phyloP scores from a whole-genome alignment of 495 filamentous ascomycete genomes.

The Neurospora sp. region DNA sequence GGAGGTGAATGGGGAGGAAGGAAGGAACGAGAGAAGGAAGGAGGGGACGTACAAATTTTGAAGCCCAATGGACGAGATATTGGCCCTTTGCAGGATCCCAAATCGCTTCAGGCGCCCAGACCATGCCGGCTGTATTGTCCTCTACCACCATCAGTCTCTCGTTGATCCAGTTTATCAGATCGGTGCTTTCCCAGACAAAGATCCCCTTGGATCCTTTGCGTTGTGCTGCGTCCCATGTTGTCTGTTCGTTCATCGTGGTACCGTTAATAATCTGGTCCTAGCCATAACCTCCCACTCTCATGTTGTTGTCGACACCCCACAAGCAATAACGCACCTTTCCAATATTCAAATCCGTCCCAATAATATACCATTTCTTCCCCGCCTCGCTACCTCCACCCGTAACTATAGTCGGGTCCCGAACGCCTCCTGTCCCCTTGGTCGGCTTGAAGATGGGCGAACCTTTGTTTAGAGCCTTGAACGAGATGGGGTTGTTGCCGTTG shows the following conservation, averaged over 20 bases:
- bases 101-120: conserved; percentile 45
- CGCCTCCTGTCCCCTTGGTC: conserved; percentile 39
- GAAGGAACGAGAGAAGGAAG: neutral
- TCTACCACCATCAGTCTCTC: conserved; percentile 41
- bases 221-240: conserved; percentile 42
- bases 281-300: too few relatives aligned
- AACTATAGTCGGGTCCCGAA: conserved; percentile 38
- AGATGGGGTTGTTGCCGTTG: conserved; percentile 37
- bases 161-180: conserved; percentile 36
- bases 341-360: conserved; percentile 44
- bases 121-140: conserved; percentile 41
- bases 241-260: conserved; percentile 13
- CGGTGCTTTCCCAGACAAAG: conserved; percentile 44
- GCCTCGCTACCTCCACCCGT: conserved; percentile 37
- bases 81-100: conserved; percentile 39
- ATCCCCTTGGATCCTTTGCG: conserved; percentile 39
- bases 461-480: conserved; percentile 36
- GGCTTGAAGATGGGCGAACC: conserved; percentile 38
- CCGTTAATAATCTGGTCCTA: neutral
- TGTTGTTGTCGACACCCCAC: neutral
- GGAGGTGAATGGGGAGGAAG: neutral
- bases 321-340: conserved; percentile 26
- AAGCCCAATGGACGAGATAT: conserved; percentile 46
- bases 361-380: conserved; percentile 44
- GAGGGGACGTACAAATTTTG: conserved; percentile 32